Evolutionary conservation across 306 rosid species (phyloP).

Genomic region (Phaseolus lunatus): DNA sequence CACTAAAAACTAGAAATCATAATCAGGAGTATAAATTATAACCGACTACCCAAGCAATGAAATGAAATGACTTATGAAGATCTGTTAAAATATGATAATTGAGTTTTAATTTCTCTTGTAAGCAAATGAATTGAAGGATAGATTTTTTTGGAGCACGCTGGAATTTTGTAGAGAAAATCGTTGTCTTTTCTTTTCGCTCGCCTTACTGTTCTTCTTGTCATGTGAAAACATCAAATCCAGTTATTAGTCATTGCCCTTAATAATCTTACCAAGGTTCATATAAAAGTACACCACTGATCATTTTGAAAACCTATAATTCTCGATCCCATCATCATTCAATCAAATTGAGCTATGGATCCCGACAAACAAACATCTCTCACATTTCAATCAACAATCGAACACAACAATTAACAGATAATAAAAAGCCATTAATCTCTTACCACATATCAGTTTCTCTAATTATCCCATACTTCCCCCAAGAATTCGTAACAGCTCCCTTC

Average conservation of each 20-base stretch:
- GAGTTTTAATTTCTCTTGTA: not conserved
- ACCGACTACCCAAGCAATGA: not conserved
- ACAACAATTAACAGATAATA: not conserved
- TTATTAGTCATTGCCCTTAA: not conserved
- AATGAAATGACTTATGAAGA: not conserved
- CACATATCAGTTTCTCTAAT: conserved; percentile 99
- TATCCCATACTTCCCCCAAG: conserved; percentile 88
- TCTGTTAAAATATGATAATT: not conserved
- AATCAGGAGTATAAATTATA: conserved; percentile 13
- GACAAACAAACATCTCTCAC: not conserved
- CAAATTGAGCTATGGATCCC: conserved; percentile 29
- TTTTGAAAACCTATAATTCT: not conserved
- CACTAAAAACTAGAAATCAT: conserved; percentile 6
- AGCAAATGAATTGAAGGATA: not conserved
- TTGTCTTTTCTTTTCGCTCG: not conserved
- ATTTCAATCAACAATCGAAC: conserved; percentile 35
- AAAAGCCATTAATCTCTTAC: conserved; percentile 50
- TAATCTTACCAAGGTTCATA: conserved; percentile 22
- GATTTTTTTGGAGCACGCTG: not conserved
- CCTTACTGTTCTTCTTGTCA: not conserved
- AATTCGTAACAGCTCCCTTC: conserved; percentile 86
- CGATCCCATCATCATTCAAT: conserved; percentile 18
- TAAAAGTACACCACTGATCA: conserved; percentile 2
- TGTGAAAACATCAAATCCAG: conserved; percentile 21
- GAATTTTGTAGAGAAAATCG: not conserved